Percentiles rank a stretch among this genome's conserved stretches.
Evolutionary conservation across 2,329 filamentous ascomycete genomes (phyloP).

Genomic region (Colletotrichum orchidophilum): DNA sequence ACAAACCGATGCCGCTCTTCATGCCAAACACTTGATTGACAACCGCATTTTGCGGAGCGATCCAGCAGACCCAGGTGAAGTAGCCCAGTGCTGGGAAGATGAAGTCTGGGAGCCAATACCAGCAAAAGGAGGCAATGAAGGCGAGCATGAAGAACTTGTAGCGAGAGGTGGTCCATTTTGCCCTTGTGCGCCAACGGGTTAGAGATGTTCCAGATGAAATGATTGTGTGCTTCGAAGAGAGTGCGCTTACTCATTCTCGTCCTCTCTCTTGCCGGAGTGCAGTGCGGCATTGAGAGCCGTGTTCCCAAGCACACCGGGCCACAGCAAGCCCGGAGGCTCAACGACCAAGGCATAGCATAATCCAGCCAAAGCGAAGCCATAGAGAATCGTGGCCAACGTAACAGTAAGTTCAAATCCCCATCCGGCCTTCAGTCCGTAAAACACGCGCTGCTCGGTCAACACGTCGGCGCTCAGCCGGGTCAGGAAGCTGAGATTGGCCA

Average conservation of each 20-base stretch:
- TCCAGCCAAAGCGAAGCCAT: slow-evolving; percentile 60
- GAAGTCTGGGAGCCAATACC: slow-evolving; percentile 62
- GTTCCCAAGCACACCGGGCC: slow-evolving; percentile 61
- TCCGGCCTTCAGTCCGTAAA: slow-evolving; percentile 53
- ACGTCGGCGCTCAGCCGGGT: slow-evolving; percentile 47
- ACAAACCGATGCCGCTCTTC: slow-evolving; percentile 65
- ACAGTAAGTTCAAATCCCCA: slow-evolving; percentile 56
- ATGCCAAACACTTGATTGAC: slow-evolving; percentile 71
- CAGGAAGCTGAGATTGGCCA: slow-evolving; percentile 55
- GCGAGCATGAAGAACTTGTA: slow-evolving; percentile 46
- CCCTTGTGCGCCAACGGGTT: neutral
- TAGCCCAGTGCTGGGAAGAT: slow-evolving; percentile 56
- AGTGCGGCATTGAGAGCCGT: slow-evolving; percentile 53
- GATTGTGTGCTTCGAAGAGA: no score
- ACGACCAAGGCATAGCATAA: slow-evolving; percentile 54
- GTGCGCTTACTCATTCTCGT: slow-evolving; percentile 13
- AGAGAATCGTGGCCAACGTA: slow-evolving; percentile 51
- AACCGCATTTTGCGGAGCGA: slow-evolving; percentile 65
- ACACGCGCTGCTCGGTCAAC: slow-evolving; percentile 48
- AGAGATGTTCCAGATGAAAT: slow-evolving; percentile 11
- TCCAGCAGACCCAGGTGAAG: slow-evolving; percentile 68
- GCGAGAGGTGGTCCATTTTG: slow-evolving; percentile 46
- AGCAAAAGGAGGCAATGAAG: slow-evolving; percentile 47
- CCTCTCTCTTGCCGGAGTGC: slow-evolving; percentile 49
- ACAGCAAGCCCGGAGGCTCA: slow-evolving; percentile 58